Evolutionary conservation across 805 yeast species (phyloP), one percentile per base, ranked within the genome.

Genomic region (Cyberlindnera mrakii): DNA sequence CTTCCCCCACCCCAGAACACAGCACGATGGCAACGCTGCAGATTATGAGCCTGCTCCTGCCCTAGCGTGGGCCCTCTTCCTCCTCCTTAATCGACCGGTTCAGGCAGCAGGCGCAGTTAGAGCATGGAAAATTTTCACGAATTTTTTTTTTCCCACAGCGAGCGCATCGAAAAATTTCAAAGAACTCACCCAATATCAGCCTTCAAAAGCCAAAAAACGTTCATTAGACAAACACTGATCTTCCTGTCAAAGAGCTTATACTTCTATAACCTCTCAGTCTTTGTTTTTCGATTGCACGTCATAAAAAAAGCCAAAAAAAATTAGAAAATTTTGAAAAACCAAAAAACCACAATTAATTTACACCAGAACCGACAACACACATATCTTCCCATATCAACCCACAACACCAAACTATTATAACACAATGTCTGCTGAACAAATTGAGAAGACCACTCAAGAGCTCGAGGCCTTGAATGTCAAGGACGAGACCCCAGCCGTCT

Each of bases 401-500:
- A 19, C 8, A 25, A 41, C 37, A 35, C 41, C 35, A 30, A 43
- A 48, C 39, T 44, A 61, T 62, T 62, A 34, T 60, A 66, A 7
- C 48, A 58, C 63, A 49, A 66, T 59, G 77, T 54, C 69, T 54
- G 73, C 52, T 40, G 60, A 71, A 55, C 63, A 39, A 33, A 37
- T 55, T 52, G 68, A 67, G 53, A 69, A 72, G 61, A 53, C 72
- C 57, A 64, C 67, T 57, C 71, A 69, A 59, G 65, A 71, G 44
- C 62, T 73, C 61, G 76, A 72, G 55, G 68, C 72, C 63, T 68
- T 73, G 63, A 63, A 62, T 60, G 55, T 72, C 47, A 70, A 67
- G 45, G 59, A 64, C 25, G 55, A 50, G 32, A 10, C 52, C 37
- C 43, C 50, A 42, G 42, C 41, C 37, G 19, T 45, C 32, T 27